Conservation (phyloP, 768 basidiomycete genomes). For the Nevesoporus exiguus region DNA sequence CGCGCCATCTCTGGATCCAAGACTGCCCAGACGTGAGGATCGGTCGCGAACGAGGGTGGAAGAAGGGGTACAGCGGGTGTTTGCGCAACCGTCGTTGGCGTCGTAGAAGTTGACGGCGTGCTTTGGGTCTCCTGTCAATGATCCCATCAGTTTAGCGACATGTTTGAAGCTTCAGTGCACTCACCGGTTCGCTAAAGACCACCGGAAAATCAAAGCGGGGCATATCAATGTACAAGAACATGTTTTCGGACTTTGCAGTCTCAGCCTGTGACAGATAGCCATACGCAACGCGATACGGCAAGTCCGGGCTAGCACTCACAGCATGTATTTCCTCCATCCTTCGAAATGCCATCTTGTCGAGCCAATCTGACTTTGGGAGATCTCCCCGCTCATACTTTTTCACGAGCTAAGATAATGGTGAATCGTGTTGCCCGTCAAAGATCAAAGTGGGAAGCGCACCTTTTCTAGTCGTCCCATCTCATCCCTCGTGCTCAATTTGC, state of each 20-base stretch:
- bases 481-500: slow-evolving; percentile 75
- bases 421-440: not conserved
- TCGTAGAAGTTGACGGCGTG: slow-evolving; percentile 39
- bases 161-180: slow-evolving; percentile 22
- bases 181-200: slow-evolving; percentile 85
- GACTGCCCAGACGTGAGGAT: slow-evolving; percentile 79
- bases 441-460: slow-evolving; percentile 38
- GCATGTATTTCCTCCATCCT: slow-evolving; percentile 95
- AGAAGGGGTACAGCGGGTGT: slow-evolving; percentile 39
- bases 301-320: slow-evolving; percentile 40
- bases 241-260: slow-evolving; percentile 84
- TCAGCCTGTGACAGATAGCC: slow-evolving; percentile 59
- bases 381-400: slow-evolving; percentile 97
- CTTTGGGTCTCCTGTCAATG: slow-evolving; percentile 38
- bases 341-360: slow-evolving; percentile 89
- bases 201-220: slow-evolving; percentile 98
- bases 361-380: slow-evolving; percentile 91
- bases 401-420: slow-evolving; percentile 53
- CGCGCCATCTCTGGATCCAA: slow-evolving; percentile 87
- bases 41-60: slow-evolving; percentile 51
- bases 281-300: not conserved
- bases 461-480: slow-evolving; percentile 96
- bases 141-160: not conserved
- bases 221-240: slow-evolving; percentile 95
- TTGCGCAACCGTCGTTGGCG: slow-evolving; percentile 41